phyloP scores from a whole-genome alignment of 2,329 filamentous ascomycete species.

The Orbilia oligospora region DNA sequence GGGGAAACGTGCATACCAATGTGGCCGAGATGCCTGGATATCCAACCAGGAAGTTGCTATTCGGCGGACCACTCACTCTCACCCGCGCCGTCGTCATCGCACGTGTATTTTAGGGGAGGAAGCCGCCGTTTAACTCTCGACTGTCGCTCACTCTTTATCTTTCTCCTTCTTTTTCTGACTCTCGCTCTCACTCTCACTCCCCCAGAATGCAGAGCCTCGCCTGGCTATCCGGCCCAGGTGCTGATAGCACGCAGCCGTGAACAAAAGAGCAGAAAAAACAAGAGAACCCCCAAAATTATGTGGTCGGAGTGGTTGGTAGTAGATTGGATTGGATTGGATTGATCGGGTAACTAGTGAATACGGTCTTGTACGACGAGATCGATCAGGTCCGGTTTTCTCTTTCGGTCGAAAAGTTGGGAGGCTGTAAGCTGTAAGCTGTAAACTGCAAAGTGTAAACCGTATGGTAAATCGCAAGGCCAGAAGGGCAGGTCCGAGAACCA shows the following conservation, averaged over 20 bases:
- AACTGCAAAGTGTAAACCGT: background rate
- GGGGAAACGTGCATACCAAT: conserved; percentile 75
- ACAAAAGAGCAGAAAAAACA: conserved; percentile 7
- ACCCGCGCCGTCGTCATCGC: conserved; percentile 76
- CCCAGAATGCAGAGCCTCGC: conserved; percentile 21
- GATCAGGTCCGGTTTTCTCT: background rate
- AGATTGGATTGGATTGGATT: conserved; percentile 13
- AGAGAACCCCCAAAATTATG: background rate
- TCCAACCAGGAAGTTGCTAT: conserved; percentile 95
- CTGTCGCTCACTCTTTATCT: conserved; percentile 1
- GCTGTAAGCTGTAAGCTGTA: background rate
- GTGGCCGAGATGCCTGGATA: conserved; percentile 99
- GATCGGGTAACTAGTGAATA: background rate
- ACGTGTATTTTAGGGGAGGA: conserved; percentile 36
- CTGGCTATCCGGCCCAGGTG: conserved; percentile 7
- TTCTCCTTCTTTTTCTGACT: background rate
- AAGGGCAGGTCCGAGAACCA: conserved; percentile 22
- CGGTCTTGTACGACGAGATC: conserved; percentile 6
- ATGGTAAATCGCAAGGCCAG: conserved; percentile 14
- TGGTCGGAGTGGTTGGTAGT: conserved; percentile 10
- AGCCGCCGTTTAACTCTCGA: conserved; percentile 11
- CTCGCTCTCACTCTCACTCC: conserved; percentile 14
- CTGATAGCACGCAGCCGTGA: conserved; percentile 9
- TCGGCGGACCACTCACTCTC: conserved; percentile 95
- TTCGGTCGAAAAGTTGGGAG: conserved; percentile 22